A percentile compares a stretch with the other conserved stretches of the same genome.
Evolutionary conservation across 2,329 filamentous ascomycete genomes (phyloP).

Genomic region (Teratosphaeria destructans): DNA sequence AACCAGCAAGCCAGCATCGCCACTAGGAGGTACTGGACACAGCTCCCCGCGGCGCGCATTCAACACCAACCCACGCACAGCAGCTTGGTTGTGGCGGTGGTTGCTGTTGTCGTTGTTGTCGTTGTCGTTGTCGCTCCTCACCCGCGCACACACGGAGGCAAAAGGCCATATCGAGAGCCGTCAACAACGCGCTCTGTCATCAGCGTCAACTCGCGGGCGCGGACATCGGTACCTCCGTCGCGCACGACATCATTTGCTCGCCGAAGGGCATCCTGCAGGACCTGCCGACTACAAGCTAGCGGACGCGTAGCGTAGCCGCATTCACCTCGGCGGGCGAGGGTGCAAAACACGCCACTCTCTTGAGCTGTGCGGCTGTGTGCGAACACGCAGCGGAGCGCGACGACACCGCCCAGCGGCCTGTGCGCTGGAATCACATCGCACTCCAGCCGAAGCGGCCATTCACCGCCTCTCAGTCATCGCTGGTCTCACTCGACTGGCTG

Average conservation of each 20-base stretch:
- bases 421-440: conserved; percentile 3
- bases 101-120: not conserved
- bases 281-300: not conserved
- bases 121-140: not conserved
- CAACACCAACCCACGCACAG: not conserved
- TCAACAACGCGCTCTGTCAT: not conserved
- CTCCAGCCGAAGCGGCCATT: conserved; percentile 4
- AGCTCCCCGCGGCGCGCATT: not conserved
- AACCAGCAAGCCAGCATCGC: not conserved
- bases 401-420: conserved; percentile 1
- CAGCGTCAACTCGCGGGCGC: not conserved
- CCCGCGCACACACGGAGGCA: not conserved
- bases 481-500: not conserved
- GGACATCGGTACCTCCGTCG: not conserved
- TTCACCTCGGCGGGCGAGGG: not conserved
- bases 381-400: not conserved
- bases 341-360: not conserved
- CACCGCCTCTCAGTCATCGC: conserved; percentile 1
- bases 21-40: not conserved
- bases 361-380: not conserved
- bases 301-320: not conserved
- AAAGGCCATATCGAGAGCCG: not conserved
- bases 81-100: too few relatives aligned
- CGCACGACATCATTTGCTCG: not conserved
- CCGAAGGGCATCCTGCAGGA: not conserved